Conservation (phyloP, 495 filamentous ascomycete species). For the Echria macrotheca region DNA sequence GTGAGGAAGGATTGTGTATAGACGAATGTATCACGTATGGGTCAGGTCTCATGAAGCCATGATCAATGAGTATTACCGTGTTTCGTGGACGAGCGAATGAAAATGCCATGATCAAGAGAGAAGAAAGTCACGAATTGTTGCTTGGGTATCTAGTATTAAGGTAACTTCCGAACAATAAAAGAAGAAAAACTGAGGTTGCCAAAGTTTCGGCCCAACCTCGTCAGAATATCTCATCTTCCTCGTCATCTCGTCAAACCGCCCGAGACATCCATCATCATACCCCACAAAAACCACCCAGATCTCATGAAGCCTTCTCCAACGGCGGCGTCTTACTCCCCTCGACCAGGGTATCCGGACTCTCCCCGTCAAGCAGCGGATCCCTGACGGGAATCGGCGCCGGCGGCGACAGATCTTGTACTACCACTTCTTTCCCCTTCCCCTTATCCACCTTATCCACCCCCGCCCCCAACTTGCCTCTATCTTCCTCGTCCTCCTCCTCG, state of each 20-base stretch:
- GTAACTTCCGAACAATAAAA: not conserved
- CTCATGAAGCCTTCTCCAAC: not conserved
- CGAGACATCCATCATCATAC: too few species aligned
- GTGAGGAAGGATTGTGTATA: not conserved
- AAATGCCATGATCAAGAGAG: too few species aligned
- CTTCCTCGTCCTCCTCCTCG: not conserved
- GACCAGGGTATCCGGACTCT: constrained; percentile 26
- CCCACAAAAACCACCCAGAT: not conserved
- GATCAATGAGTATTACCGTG: constrained; percentile 1
- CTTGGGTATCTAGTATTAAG: not conserved
- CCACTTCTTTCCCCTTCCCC: constrained; percentile 13
- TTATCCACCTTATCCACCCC: constrained; percentile 7
- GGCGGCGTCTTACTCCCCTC: constrained; percentile 12
- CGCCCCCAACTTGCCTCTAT: not conserved
- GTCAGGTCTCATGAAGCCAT: constrained; percentile 13
- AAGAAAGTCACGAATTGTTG: not conserved
- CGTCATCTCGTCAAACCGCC: too few species aligned
- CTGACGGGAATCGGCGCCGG: constrained; percentile 5
- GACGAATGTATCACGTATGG: not conserved
- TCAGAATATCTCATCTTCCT: too few species aligned
- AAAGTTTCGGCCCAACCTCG: too few species aligned
- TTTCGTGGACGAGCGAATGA: too few species aligned
- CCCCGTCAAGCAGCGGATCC: constrained; percentile 16
- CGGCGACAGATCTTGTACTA: not conserved
- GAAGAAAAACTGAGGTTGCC: not conserved